Base-by-base conservation (phyloP, 2,329 filamentous ascomycete species). In the Venturia asperata region DNA sequence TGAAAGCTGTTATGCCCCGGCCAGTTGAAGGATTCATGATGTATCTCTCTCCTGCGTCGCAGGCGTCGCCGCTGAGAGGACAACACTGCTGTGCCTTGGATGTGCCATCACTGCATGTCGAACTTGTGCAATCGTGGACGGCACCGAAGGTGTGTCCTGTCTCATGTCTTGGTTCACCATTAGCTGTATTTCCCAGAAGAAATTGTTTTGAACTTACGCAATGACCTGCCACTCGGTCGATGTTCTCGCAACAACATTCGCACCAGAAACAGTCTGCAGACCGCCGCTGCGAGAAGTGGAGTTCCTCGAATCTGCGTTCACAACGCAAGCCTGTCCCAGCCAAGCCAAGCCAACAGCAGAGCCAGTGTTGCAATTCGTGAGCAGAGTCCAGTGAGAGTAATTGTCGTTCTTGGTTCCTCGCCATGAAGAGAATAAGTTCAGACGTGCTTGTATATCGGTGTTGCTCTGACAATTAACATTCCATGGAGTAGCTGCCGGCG, bases 1-100 rank as follows among this genome's bases (percentile, higher is more conserved):
- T 97, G 77, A 99, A 99, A 52, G 83, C 79, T 0, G 83, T 88
- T 73, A 97, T 91, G 65, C 85, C 84, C 10, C 80, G 74, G 15
- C 83, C 84, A 1, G 93, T 94, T 13, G 90, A 94, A 0, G 94
- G 94, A 74, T 97, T 97, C 94, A 99, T 99, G 76, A 99, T 92
- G 77, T 86, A 99, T 67, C 82, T 77, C n/a, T 85, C 87, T 52
- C 82, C 79, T 27, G 94, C 94, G 75, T 95, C 81, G 75, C 94
- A 99, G 0, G 78, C 81, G 52, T 67, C 74, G 10, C 79, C 72
- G 70, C 82, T 89, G 9, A 96, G 80, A 0, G 92, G 94, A 71
- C 94, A 99, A 76, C 94, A 99, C 72, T 86, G 83, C 52, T 86
- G 85, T 0, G 84, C 79, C 64, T 77, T 80, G 68, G 78, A 77